A percentile compares a stretch with the other conserved stretches of the same genome.
Evolutionary conservation across 169 alveolate species (phyloP).

Genomic region (Toxoplasma gondii): DNA sequence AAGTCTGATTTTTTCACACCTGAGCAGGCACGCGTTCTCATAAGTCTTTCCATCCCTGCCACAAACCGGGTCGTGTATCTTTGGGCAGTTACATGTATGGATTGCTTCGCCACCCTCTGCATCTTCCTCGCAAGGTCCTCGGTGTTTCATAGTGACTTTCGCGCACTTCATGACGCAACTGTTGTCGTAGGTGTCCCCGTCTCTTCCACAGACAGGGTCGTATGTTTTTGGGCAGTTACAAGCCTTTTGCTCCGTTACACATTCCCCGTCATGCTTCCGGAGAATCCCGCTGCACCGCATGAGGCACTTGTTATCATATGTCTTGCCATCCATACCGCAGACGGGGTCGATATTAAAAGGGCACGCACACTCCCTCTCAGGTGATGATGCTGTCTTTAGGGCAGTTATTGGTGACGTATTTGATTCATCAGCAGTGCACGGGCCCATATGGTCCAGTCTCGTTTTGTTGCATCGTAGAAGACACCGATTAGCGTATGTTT

Average conservation of each 20-base stretch:
- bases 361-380: slow-evolving; percentile 20
- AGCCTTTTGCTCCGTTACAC: neutral
- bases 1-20: neutral
- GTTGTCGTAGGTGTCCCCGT: slow-evolving; percentile 51
- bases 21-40: slow-evolving; percentile 12
- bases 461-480: slow-evolving; percentile 15
- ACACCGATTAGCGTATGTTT: slow-evolving; percentile 44
- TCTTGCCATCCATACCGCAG: neutral
- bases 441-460: neutral
- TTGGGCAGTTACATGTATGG: slow-evolving; percentile 5
- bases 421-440: neutral
- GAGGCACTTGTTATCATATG: neutral
- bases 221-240: slow-evolving; percentile 38
- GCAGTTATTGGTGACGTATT: neutral
- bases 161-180: slow-evolving; percentile 45
- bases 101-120: neutral
- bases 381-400: neutral
- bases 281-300: neutral
- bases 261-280: neutral
- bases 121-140: neutral
- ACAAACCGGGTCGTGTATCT: slow-evolving; percentile 3
- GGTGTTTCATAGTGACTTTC: neutral
- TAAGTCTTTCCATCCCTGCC: slow-evolving; percentile 22
- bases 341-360: neutral
- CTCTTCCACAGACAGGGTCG: slow-evolving; percentile 58